Evolutionary conservation across 2,329 filamentous ascomycete genomes (phyloP).

Genomic region (Penicillium glabrum): DNA sequence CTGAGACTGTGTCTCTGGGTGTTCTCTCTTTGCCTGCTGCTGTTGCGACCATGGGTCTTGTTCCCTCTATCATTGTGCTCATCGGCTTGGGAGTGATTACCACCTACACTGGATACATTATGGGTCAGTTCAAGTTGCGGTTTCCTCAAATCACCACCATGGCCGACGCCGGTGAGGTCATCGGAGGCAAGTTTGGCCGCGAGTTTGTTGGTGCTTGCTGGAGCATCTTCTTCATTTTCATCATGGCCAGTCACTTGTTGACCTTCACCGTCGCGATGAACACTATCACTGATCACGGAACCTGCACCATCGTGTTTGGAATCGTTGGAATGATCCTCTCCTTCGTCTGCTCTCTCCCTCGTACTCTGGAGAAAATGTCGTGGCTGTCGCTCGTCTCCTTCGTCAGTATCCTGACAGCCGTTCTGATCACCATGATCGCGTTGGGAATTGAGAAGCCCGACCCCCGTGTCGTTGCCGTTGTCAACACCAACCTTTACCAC

Average conservation of each 20-base stretch:
- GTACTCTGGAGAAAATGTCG: conserved; percentile 63
- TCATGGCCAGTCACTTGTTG: conserved; percentile 70
- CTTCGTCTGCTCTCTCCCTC: conserved; percentile 59
- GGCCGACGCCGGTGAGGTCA: conserved; percentile 64
- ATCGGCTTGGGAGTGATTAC: conserved; percentile 55
- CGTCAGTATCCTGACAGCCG: conserved; percentile 62
- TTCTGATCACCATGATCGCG: conserved; percentile 66
- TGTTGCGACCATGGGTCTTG: conserved; percentile 52
- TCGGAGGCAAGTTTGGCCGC: conserved; percentile 61
- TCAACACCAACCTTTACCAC: conserved; percentile 50
- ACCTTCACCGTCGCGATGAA: conserved; percentile 70
- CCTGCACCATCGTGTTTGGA: conserved; percentile 65
- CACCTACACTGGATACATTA: conserved; percentile 62
- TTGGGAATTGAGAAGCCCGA: conserved; percentile 56
- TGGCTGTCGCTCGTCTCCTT: conserved; percentile 66
- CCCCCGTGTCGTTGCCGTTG: conserved; percentile 35
- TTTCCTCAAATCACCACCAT: conserved; percentile 65
- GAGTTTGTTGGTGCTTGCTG: conserved; percentile 64
- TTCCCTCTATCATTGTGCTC: conserved; percentile 55
- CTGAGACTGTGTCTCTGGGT: conserved; percentile 57
- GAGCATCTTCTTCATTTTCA: conserved; percentile 65
- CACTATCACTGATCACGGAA: conserved; percentile 60
- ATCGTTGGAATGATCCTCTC: conserved; percentile 61
- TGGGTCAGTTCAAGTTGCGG: conserved; percentile 58
- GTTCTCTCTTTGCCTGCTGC: conserved; percentile 55